phyloP scores from a whole-genome alignment of 306 rosid species.

The Abrus precatorius region DNA sequence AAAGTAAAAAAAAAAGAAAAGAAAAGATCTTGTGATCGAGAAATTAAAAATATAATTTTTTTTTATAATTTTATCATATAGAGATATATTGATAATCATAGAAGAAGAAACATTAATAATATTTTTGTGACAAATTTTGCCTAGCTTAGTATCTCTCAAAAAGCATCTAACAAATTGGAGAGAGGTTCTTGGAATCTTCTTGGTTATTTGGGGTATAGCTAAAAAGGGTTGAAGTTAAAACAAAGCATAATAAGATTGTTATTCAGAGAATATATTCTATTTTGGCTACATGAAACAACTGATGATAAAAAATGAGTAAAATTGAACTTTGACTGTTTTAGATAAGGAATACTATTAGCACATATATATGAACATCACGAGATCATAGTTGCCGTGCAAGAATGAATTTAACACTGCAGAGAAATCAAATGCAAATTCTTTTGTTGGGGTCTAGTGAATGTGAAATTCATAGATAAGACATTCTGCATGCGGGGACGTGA shows the following conservation, averaged over 20 bases:
- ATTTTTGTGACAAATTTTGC: too few species aligned
- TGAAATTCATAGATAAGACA: neutral
- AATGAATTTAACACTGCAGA: constrained; percentile 32
- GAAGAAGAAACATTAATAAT: too few species aligned
- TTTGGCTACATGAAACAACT: constrained; percentile 9
- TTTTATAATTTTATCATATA: too few species aligned
- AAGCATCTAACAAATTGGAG: neutral
- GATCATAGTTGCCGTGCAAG: constrained; percentile 29
- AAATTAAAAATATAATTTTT: too few species aligned
- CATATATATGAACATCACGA: constrained; percentile 5
- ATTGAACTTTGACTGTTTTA: constrained; percentile 6
- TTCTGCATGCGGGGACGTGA: neutral
- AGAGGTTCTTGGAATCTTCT: constrained; percentile 5
- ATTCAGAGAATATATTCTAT: constrained; percentile 14
- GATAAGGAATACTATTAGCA: constrained; percentile 27
- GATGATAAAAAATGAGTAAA: constrained; percentile 19
- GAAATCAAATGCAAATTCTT: neutral
- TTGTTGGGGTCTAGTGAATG: constrained; percentile 12
- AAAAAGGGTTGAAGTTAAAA: constrained; percentile 37
- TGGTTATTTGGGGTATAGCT: constrained; percentile 18
- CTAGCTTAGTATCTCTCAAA: too few species aligned
- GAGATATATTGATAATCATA: too few species aligned
- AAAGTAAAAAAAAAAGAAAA: neutral
- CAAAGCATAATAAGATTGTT: constrained; percentile 11
- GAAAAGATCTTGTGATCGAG: neutral